phyloP scores from a whole-genome alignment of 768 basidiomycete genomes.

The Gymnopilus junonius region DNA sequence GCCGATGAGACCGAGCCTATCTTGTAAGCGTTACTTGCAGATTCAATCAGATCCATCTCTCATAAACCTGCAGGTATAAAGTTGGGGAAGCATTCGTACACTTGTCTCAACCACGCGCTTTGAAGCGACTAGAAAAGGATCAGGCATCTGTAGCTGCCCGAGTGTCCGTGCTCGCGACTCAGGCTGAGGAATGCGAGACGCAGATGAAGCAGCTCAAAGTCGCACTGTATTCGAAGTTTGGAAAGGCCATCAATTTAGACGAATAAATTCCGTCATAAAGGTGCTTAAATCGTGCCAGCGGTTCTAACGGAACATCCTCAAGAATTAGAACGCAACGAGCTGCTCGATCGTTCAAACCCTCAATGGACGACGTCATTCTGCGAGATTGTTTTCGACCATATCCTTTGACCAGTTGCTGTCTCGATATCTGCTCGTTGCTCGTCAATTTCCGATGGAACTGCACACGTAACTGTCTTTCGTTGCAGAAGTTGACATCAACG shows the following conservation, averaged over 20 bases:
- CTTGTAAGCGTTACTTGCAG: slow-evolving; percentile 50
- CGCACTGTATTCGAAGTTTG: slow-evolving; percentile 87
- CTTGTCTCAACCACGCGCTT: slow-evolving; percentile 68
- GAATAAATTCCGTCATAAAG: slow-evolving; percentile 45
- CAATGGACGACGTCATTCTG: too few relatives aligned
- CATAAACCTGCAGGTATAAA: slow-evolving; percentile 66
- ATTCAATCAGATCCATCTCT: too few relatives aligned
- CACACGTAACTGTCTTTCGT: too few relatives aligned
- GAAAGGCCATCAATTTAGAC: slow-evolving; percentile 91
- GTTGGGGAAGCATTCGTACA: slow-evolving; percentile 91
- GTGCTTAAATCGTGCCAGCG: not conserved
- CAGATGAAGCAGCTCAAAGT: slow-evolving; percentile 85
- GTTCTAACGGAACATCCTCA: not conserved
- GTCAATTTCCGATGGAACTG: too few relatives aligned
- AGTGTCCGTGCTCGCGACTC: slow-evolving; percentile 51
- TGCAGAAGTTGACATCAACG: too few relatives aligned
- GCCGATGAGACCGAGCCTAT: slow-evolving; percentile 84
- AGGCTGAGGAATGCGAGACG: slow-evolving; percentile 67
- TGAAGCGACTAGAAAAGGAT: slow-evolving; percentile 73
- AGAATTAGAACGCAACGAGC: too few relatives aligned
- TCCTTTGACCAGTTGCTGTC: too few relatives aligned
- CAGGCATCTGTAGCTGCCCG: slow-evolving; percentile 60
- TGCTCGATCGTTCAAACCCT: too few relatives aligned
- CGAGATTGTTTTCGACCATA: too few relatives aligned
- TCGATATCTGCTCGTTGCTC: too few relatives aligned